Conservation (phyloP, 176 grass and related monocot species). For the Thalia dealbata region DNA sequence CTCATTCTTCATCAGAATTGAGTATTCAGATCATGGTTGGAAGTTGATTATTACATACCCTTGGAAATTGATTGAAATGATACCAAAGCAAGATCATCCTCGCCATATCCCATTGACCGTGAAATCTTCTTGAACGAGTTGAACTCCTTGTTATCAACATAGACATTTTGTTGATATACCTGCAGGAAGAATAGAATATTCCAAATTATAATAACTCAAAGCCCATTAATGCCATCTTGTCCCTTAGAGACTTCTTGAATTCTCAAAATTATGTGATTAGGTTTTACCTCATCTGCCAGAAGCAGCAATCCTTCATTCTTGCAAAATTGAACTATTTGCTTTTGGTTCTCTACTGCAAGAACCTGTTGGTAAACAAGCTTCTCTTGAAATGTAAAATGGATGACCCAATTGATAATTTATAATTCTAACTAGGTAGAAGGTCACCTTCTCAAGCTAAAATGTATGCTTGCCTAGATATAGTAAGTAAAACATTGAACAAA, state of each 20-base stretch:
- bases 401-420: background rate
- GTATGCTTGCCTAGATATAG: too few relatives aligned
- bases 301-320: constrained; percentile 61
- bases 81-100: constrained; percentile 49
- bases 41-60: constrained; percentile 48
- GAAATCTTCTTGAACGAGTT: constrained; percentile 86
- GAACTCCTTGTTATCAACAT: constrained; percentile 52
- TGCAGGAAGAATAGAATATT: constrained; percentile 25
- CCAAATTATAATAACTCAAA: background rate
- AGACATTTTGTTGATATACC: constrained; percentile 85
- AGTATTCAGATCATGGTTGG: background rate
- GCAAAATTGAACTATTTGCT: constrained; percentile 60
- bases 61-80: constrained; percentile 78
- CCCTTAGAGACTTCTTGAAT: background rate
- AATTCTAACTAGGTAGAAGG: background rate
- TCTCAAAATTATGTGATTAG: constrained; percentile 3
- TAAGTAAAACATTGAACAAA: background rate
- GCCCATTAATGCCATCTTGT: background rate
- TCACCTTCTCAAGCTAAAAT: background rate
- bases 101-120: constrained; percentile 48
- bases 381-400: background rate
- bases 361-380: constrained; percentile 30
- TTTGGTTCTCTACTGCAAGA: constrained; percentile 43
- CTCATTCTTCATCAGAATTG: background rate
- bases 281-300: constrained; percentile 59